Evolutionary conservation across 257 asterid species (phyloP), one percentile per base, ranked within the genome.

Genomic region (Solanum ossicruentum): DNA sequence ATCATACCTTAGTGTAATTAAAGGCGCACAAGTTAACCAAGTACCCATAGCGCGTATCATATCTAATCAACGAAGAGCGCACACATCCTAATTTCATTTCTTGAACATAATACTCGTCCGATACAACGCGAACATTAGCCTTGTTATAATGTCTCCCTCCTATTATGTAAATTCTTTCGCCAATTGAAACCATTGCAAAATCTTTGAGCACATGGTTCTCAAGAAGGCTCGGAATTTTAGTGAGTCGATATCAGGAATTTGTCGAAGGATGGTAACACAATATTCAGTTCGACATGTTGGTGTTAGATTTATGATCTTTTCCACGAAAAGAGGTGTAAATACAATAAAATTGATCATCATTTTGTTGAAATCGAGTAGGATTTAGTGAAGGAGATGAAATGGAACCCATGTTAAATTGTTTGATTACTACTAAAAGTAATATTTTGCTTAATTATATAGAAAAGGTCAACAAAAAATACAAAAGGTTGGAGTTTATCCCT

Each of bases 151-250:
- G 87, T 5, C 91, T 88, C 21, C 97, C 98, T 7, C 96, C 98
- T 20, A 94, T 83, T 2, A 93, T 67, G 71, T 89, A 94, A 8
- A 94, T 86, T 9, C 52, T 55, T 73, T 88, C 87, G 26, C 80
- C 91, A 1, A 89, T 7, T 0, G 93, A 86, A 12, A 91, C 91
- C 93, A 94, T 91, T 1, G 95, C 73, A 7, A 94, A 94, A n/a
- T 90, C 90, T 83, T 88, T 94, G 23, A 94, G 26, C 10, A 90
- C 92, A 1, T 91, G 90, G 52, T 86, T 88, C 16, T 90, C 85
- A 3, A 26, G 52, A 1, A 80, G 85, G 3, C 86, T 86, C 0
- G 95, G 96, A 21, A 94, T 88, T 2, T 88, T 60, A 2, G 95
- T 91, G 26, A 83, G 85, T 9, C 91, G 87, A 28, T 72, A 83